Evolutionary conservation across 768 basidiomycete genomes (phyloP).

Genomic region (Roridomyces roridus): DNA sequence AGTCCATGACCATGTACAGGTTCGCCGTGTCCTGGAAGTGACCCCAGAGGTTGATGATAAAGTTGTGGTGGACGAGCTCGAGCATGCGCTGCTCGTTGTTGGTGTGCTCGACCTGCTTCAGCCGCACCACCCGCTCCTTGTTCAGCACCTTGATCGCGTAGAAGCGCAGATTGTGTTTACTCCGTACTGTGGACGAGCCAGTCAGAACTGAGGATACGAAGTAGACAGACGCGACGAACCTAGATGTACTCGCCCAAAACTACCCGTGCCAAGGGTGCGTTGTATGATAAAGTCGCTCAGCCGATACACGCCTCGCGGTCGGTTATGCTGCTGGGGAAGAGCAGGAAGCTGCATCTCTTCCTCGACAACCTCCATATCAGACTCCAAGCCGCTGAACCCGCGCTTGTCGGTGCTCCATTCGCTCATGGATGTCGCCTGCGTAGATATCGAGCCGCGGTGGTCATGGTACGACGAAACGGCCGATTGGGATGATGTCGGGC

Average conservation of each 20-base stretch:
- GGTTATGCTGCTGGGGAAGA: slow-evolving; percentile 12
- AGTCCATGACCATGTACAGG: slow-evolving; percentile 98
- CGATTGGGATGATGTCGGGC: slow-evolving; percentile 38
- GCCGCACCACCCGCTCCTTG: slow-evolving; percentile 90
- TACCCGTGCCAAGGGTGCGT: slow-evolving; percentile 90
- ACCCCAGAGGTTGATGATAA: slow-evolving; percentile 97
- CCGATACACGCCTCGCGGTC: slow-evolving; percentile 56
- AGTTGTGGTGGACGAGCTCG: slow-evolving; percentile 84
- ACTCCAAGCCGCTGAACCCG: background rate
- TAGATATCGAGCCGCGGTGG: slow-evolving; percentile 73
- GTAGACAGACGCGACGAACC: too few relatives aligned
- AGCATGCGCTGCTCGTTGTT: slow-evolving; percentile 94
- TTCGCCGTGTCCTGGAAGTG: slow-evolving; percentile 91
- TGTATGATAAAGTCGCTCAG: slow-evolving; percentile 82
- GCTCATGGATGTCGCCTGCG: slow-evolving; percentile 65
- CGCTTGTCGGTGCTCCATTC: slow-evolving; percentile 45
- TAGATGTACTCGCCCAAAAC: slow-evolving; percentile 95
- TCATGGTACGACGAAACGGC: slow-evolving; percentile 43
- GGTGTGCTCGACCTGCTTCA: slow-evolving; percentile 97
- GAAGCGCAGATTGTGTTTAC: slow-evolving; percentile 93
- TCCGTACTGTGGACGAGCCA: slow-evolving; percentile 76
- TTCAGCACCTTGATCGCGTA: slow-evolving; percentile 95
- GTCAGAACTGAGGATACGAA: too few relatives aligned
- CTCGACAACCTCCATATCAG: slow-evolving; percentile 40
- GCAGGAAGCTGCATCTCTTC: slow-evolving; percentile 23